Evolutionary conservation across 1,284 basidiomycete genomes (phyloP).

Genomic region (Termitomyces sp.): DNA sequence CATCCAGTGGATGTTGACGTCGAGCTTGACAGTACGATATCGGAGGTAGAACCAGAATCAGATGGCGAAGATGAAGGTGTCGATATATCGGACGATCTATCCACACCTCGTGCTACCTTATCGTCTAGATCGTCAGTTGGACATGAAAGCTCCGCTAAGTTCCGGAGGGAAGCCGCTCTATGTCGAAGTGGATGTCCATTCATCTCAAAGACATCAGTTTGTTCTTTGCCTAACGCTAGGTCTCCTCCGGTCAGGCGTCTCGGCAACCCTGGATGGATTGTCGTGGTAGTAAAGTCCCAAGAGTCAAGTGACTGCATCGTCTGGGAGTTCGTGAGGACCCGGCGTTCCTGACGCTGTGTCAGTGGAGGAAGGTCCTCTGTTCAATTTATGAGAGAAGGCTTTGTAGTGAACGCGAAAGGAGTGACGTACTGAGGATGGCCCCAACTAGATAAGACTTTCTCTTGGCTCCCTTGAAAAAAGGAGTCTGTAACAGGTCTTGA

Average conservation of each 20-base stretch:
- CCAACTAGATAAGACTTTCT: slow-evolving; percentile 70
- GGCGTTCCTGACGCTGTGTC: slow-evolving; percentile 63
- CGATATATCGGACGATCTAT: slow-evolving; percentile 10
- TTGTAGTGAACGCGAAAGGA: neutral
- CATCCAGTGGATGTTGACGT: neutral
- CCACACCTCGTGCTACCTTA: neutral
- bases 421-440: slow-evolving; percentile 58
- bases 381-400: neutral
- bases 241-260: slow-evolving; percentile 22
- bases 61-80: slow-evolving; percentile 12
- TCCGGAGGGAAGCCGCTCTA: neutral
- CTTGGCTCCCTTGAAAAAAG: slow-evolving; percentile 77
- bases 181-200: slow-evolving; percentile 16
- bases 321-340: slow-evolving; percentile 34
- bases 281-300: slow-evolving; percentile 59
- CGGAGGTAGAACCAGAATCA: slow-evolving; percentile 12
- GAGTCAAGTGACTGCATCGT: slow-evolving; percentile 52
- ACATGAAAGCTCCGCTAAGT: slow-evolving; percentile 9
- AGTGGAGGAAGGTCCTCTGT: slow-evolving; percentile 65
- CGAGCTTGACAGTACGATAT: slow-evolving; percentile 1
- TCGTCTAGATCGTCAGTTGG: neutral
- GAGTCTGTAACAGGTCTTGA: slow-evolving; percentile 69
- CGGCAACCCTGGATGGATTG: slow-evolving; percentile 30
- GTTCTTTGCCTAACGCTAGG: slow-evolving; percentile 9
- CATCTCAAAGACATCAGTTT: slow-evolving; percentile 24